Conservation (phyloP, 768 basidiomycete genomes). For the Hericium coralloides region DNA sequence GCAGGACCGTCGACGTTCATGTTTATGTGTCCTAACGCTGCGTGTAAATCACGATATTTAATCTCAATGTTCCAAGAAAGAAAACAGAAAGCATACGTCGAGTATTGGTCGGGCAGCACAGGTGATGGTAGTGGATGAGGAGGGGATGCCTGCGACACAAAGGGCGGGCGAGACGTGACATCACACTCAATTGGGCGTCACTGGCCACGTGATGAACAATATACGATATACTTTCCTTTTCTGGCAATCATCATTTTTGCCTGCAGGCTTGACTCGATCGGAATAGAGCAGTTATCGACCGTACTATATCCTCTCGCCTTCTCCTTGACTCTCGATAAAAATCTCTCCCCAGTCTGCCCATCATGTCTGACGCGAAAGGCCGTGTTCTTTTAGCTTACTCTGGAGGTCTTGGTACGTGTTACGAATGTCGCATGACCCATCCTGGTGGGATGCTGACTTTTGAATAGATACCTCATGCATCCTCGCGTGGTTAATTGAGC, state of each 20-base stretch:
- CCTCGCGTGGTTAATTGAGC: constrained; percentile 96
- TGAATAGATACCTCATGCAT: constrained; percentile 88
- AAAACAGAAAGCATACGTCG: no score
- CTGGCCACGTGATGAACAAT: neutral
- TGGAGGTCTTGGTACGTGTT: constrained; percentile 81
- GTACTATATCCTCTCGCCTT: neutral
- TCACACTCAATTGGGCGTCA: no score
- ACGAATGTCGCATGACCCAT: neutral
- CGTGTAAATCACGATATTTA: no score
- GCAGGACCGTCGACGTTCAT: neutral
- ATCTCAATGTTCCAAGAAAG: no score
- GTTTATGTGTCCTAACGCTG: neutral
- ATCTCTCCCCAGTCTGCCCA: neutral
- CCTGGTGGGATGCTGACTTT: neutral
- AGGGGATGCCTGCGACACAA: neutral
- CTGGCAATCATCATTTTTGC: neutral
- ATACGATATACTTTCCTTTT: neutral
- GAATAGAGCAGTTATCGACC: neutral
- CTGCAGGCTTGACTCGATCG: neutral
- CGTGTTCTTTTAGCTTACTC: constrained; percentile 97
- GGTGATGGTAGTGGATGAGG: neutral
- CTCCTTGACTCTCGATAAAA: neutral
- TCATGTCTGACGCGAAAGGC: constrained; percentile 49
- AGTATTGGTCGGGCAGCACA: no score
- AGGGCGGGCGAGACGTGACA: neutral